Conservation (phyloP, 352 stramenopile species). For the Globisporangium megalacanthum region DNA sequence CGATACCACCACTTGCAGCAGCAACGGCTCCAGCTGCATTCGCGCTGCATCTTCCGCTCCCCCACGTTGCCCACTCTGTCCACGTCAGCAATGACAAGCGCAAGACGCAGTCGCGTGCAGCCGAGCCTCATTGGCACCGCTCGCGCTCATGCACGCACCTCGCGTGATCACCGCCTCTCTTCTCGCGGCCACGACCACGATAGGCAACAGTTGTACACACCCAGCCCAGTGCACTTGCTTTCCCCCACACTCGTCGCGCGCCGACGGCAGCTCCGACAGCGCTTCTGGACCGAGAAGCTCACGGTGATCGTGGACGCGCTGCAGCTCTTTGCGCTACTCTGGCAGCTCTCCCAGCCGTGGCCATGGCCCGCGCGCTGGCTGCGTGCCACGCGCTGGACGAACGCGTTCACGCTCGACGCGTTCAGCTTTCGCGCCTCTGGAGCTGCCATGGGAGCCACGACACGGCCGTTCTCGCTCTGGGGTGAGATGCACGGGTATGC, state of each 20-base stretch:
- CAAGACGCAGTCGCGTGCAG: too few species aligned
- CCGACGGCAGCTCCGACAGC: constrained; percentile 9
- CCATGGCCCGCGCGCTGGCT: constrained; percentile 63
- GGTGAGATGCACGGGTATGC: constrained; percentile 53
- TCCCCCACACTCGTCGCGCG: background rate
- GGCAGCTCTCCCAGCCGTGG: constrained; percentile 76
- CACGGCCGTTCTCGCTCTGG: constrained; percentile 51
- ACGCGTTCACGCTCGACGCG: constrained; percentile 43
- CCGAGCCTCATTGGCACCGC: too few species aligned
- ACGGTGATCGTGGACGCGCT: constrained; percentile 32
- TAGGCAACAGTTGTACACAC: background rate
- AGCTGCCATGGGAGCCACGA: constrained; percentile 54
- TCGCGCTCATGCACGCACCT: too few species aligned
- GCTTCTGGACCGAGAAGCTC: constrained; percentile 61
- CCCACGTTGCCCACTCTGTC: background rate
- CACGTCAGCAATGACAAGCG: too few species aligned
- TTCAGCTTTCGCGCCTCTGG: constrained; percentile 47
- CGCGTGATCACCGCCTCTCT: too few species aligned
- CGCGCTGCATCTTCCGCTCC: too few species aligned
- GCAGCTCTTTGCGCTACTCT: constrained; percentile 67
- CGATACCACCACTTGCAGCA: too few species aligned
- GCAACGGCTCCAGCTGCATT: too few species aligned
- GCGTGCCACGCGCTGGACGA: constrained; percentile 36
- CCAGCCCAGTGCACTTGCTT: background rate
- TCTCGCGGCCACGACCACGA: too few species aligned